phyloP scores from a whole-genome alignment of 2,329 filamentous ascomycete genomes.

The Aspergillus novofumigatus region DNA sequence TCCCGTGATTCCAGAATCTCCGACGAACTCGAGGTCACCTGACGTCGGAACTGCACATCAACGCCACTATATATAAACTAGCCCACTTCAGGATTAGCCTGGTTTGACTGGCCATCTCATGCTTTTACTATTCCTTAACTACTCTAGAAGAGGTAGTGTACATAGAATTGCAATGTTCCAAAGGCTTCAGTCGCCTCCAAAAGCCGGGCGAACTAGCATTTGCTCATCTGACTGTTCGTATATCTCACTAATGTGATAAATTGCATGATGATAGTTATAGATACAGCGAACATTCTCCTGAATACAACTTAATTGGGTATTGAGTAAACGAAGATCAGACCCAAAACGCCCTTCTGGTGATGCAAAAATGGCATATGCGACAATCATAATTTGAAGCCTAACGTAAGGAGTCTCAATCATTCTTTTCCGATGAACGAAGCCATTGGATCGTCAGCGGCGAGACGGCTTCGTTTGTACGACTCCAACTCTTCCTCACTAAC shows the following conservation, averaged over 20 bases:
- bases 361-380: conserved; percentile 1
- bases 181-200: neutral
- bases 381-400: neutral
- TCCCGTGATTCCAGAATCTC: conserved; percentile 20
- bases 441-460: conserved; percentile 80
- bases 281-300: neutral
- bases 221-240: neutral
- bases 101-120: too few species aligned
- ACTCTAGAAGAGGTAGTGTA: too few species aligned
- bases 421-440: conserved; percentile 72
- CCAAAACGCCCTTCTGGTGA: conserved; percentile 5
- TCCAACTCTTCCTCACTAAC: conserved; percentile 83
- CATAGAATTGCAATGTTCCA: too few species aligned
- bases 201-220: neutral
- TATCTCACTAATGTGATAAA: neutral
- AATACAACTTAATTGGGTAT: neutral
- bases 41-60: neutral
- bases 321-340: conserved; percentile 1
- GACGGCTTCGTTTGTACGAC: conserved; percentile 71
- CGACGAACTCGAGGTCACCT: conserved; percentile 2
- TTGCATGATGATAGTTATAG: neutral
- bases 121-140: too few species aligned
- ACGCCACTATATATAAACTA: neutral
- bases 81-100: neutral
- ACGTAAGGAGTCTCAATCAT: neutral